These are phyloP conservation scores for Epichloe typhina DNA, from an alignment of 2,329 filamentous ascomycete genomes.

Conservation along the genomic window DNA sequence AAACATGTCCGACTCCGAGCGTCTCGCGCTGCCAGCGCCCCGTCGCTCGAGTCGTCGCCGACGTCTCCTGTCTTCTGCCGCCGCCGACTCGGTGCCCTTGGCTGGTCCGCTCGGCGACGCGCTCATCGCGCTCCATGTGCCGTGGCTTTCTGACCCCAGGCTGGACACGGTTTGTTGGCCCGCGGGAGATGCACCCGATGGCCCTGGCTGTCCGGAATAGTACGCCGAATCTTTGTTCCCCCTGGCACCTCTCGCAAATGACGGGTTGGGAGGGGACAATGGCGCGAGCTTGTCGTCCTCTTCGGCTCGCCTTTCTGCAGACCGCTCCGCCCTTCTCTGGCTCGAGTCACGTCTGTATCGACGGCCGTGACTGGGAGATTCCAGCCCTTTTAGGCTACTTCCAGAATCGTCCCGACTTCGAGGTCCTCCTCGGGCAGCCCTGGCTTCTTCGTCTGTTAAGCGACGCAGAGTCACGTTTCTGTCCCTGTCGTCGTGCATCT, in stretches of 20 bases:
- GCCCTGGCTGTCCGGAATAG: constrained; percentile 39
- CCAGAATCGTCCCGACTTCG: constrained; percentile 34
- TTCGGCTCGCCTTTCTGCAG: constrained; percentile 32
- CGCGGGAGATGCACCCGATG: constrained; percentile 27
- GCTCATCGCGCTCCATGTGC: constrained; percentile 41
- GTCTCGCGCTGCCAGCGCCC: constrained; percentile 24
- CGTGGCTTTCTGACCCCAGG: constrained; percentile 36
- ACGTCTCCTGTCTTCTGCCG: constrained; percentile 39
- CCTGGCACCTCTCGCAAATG: constrained; percentile 38
- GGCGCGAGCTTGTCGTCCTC: constrained; percentile 26
- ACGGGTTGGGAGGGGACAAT: constrained; percentile 41
- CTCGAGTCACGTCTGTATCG: constrained; percentile 43
- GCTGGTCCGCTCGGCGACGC: constrained; percentile 29
- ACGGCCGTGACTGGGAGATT: constrained; percentile 30
- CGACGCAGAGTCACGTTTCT: constrained; percentile 48
- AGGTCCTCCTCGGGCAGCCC: constrained; percentile 27
- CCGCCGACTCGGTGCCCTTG: constrained; percentile 18
- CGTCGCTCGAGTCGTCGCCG: constrained; percentile 42
- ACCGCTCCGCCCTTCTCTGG: constrained; percentile 31
- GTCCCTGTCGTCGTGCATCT: constrained; percentile 46
- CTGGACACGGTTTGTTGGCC: constrained; percentile 32
- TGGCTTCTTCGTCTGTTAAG: constrained; percentile 47
- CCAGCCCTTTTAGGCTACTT: constrained; percentile 44
- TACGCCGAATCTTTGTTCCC: constrained; percentile 47
- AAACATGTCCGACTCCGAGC: constrained; percentile 24